Evolutionary conservation across 2,329 filamentous ascomycete genomes (phyloP), one percentile per base, ranked within the genome.

Genomic region (Diaporthe sp.): DNA sequence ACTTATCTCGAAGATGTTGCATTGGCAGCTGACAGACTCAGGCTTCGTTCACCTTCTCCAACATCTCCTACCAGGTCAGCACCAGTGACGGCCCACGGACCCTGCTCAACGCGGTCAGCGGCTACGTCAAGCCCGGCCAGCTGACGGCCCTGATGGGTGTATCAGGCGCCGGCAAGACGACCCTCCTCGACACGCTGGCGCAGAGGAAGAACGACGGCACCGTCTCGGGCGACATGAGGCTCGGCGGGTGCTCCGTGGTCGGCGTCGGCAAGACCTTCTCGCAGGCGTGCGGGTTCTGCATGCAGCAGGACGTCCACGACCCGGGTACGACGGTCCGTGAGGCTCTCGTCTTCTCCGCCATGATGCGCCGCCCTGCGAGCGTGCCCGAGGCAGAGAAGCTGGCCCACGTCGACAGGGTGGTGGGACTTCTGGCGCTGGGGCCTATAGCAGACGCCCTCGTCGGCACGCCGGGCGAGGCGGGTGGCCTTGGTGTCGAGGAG

Each of bases 91-190:
- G 89, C 8, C 85, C 94, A 88, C 90, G 93, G 13, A 86, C 89
- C 19, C 91, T 97, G 73, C 86, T 97, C 12, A 92, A 97, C 76
- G 89, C 96, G 72, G 93, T 97, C 2, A 92, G 95, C 77, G 94
- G 94, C 4, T 97, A 93, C 91, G 93, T 96, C 72, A 94, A 95
- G 82, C 94, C 94, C 1, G 94, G 94, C 65, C 95, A 92, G 77
- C 83, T 95, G 27, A 94, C 92, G 3, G 94, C 93, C 6, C 86
- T 96, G 22, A 94, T 95, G 94, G 92, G 94, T 79, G 91, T 93
- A 2, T 94, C 92, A 15, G 94, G 94, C 77, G 94, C 95, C 22
- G 94, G 95, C 70, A 97, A 97, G 83, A 97, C 94, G 0, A 97
- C 94, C 0, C 88, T 97, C 2, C 86, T 97, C 13, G 95, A 97